Evolutionary conservation across 2,329 filamentous ascomycete species (phyloP).

Genomic region (Colletotrichum nymphaeae): DNA sequence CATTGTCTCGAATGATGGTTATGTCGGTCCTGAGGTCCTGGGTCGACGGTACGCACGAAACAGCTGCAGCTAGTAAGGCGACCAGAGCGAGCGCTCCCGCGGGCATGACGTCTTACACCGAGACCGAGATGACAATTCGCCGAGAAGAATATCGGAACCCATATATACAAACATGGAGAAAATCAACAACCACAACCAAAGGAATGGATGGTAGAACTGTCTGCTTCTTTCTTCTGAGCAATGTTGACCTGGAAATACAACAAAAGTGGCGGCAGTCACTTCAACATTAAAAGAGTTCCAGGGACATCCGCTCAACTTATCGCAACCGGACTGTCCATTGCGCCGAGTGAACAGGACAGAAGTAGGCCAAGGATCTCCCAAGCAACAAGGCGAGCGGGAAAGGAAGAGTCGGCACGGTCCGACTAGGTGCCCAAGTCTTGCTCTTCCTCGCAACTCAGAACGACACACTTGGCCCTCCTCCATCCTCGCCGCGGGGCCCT

Average conservation of each 20-base stretch:
- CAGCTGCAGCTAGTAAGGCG: conserved; percentile 37
- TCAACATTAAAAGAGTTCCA: neutral
- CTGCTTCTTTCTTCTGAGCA: neutral
- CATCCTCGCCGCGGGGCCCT: neutral
- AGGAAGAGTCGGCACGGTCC: conserved; percentile 28
- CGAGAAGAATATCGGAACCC: conserved; percentile 1
- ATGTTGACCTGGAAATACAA: neutral
- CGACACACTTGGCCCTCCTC: neutral
- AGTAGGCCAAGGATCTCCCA: conserved; percentile 1
- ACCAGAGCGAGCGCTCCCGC: conserved; percentile 27
- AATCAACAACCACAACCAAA: neutral
- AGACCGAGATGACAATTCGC: conserved; percentile 16
- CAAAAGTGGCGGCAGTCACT: conserved; percentile 1
- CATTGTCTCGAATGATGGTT: conserved; percentile 53
- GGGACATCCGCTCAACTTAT: conserved; percentile 16
- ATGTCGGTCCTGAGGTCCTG: conserved; percentile 48
- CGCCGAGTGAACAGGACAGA: conserved; percentile 19
- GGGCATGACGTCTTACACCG: conserved; percentile 30
- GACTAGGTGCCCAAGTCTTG: conserved; percentile 1
- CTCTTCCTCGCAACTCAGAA: neutral
- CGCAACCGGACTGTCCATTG: conserved; percentile 12
- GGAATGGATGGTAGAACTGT: neutral
- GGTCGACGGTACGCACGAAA: conserved; percentile 46
- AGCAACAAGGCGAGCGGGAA: conserved; percentile 1
- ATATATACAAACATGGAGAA: neutral